phyloP scores from a whole-genome alignment of 768 basidiomycete species.

The Mycena crocata region DNA sequence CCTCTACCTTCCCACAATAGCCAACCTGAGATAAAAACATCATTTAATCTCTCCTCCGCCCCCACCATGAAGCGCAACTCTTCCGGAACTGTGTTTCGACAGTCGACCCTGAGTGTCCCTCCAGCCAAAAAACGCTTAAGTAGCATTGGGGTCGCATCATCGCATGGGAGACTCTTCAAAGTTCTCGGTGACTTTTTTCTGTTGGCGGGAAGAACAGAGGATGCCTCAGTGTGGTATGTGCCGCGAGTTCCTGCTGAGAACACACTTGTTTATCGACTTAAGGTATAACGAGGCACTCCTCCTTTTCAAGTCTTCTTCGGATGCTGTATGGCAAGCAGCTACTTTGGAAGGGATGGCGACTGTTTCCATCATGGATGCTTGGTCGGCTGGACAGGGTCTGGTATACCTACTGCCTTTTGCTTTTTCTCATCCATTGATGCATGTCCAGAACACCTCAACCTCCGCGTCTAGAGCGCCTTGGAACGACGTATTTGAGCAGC shows the following conservation, averaged over 20 bases:
- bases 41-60: slow-evolving; percentile 49
- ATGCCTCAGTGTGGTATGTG: slow-evolving; percentile 82
- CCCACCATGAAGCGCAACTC: slow-evolving; percentile 67
- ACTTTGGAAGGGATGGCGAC: slow-evolving; percentile 89
- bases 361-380: slow-evolving; percentile 83
- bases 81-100: slow-evolving; percentile 59
- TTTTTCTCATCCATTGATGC: slow-evolving; percentile 7
- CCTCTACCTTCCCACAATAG: slow-evolving; percentile 63
- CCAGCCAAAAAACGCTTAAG: slow-evolving; percentile 71
- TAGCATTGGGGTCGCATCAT: slow-evolving; percentile 74
- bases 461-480: slow-evolving; percentile 74
- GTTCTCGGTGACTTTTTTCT: slow-evolving; percentile 90
- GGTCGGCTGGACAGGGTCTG: slow-evolving; percentile 79
- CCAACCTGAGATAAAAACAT: slow-evolving; percentile 64
- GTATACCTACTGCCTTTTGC: slow-evolving; percentile 56
- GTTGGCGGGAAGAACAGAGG: slow-evolving; percentile 85
- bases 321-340: slow-evolving; percentile 90
- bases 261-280: slow-evolving; percentile 22
- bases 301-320: slow-evolving; percentile 79
- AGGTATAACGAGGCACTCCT: slow-evolving; percentile 91
- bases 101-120: slow-evolving; percentile 60
- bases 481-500: slow-evolving; percentile 79
- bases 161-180: slow-evolving; percentile 89
- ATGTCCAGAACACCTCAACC: slow-evolving; percentile 64
- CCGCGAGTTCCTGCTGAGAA: neutral